Evolutionary conservation across 805 yeast genomes (phyloP).

Genomic region (Candida insectalens): DNA sequence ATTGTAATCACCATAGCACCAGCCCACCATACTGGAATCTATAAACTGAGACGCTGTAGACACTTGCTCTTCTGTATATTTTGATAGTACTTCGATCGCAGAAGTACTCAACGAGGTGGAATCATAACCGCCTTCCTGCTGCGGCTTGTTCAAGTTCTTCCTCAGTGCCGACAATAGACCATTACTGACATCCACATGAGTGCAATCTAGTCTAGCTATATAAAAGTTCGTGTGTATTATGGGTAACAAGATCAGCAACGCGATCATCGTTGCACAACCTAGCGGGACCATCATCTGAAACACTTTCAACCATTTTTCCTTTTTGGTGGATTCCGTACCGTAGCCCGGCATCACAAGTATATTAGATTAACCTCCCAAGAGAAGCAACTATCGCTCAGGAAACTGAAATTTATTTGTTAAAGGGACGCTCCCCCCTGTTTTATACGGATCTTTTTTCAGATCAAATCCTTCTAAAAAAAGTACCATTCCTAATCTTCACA

Average conservation of each 20-base stretch:
- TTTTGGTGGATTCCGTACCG: too few relatives aligned
- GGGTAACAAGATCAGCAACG: slow-evolving; percentile 3
- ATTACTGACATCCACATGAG: slow-evolving; percentile 40
- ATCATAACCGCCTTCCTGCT: slow-evolving; percentile 8
- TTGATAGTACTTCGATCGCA: slow-evolving; percentile 33
- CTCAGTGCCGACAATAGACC: slow-evolving; percentile 39
- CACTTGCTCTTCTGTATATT: slow-evolving; percentile 37
- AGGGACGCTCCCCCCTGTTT: background rate
- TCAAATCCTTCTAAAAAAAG: background rate
- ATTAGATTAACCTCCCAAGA: too few relatives aligned
- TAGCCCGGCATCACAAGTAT: too few relatives aligned
- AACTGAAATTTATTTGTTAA: too few relatives aligned
- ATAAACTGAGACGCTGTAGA: slow-evolving; percentile 39
- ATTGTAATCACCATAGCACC: slow-evolving; percentile 36
- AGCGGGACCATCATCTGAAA: too few relatives aligned
- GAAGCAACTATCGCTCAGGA: too few relatives aligned
- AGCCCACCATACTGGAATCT: slow-evolving; percentile 29
- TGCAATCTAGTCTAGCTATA: slow-evolving; percentile 35
- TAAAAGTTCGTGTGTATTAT: slow-evolving; percentile 3
- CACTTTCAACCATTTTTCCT: too few relatives aligned
- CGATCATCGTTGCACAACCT: too few relatives aligned
- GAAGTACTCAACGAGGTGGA: slow-evolving; percentile 32
- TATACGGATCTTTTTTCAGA: background rate
- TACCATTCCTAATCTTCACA: too few relatives aligned
- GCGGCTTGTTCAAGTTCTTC: background rate